Evolutionary conservation across 352 stramenopile species (phyloP).

Genomic region (Pythium periplocum): DNA sequence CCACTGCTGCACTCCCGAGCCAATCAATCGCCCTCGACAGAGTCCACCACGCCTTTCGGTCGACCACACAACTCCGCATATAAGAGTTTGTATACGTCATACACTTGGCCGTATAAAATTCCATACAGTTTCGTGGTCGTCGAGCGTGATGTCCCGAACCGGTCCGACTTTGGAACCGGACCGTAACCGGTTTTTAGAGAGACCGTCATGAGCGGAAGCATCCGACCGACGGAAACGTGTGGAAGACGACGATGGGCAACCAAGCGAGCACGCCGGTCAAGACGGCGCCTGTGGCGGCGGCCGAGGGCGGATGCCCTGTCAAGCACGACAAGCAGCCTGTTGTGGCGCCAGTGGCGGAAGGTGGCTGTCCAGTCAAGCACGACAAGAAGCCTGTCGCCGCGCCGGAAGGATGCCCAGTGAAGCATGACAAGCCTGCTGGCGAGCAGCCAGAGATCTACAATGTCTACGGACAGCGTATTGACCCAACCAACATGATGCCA

Average conservation of each 20-base stretch:
- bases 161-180: no score
- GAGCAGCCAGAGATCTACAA: conserved; percentile 88
- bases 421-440: conserved; percentile 39
- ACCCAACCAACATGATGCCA: conserved; percentile 99
- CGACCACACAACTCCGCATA: conserved; percentile 8
- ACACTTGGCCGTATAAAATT: neutral
- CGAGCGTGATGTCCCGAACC: no score
- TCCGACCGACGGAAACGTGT: conserved; percentile 6
- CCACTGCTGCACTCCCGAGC: conserved; percentile 15
- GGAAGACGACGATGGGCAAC: conserved; percentile 49
- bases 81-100: conserved; percentile 18
- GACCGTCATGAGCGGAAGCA: no score
- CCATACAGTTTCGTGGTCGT: no score
- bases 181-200: no score
- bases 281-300: conserved; percentile 4
- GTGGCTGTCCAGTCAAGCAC: conserved; percentile 52
- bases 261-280: conserved; percentile 40
- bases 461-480: conserved; percentile 95
- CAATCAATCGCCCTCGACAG: conserved; percentile 17
- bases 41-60: conserved; percentile 8
- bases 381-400: conserved; percentile 12
- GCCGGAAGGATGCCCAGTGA: conserved; percentile 46
- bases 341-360: conserved; percentile 7
- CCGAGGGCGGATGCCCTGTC: conserved; percentile 33
- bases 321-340: conserved; percentile 31